Percentiles rank a stretch among this genome's conserved stretches.
Evolutionary conservation across 148 eudicot species (phyloP).

Genomic region (Euryodendron excelsum): DNA sequence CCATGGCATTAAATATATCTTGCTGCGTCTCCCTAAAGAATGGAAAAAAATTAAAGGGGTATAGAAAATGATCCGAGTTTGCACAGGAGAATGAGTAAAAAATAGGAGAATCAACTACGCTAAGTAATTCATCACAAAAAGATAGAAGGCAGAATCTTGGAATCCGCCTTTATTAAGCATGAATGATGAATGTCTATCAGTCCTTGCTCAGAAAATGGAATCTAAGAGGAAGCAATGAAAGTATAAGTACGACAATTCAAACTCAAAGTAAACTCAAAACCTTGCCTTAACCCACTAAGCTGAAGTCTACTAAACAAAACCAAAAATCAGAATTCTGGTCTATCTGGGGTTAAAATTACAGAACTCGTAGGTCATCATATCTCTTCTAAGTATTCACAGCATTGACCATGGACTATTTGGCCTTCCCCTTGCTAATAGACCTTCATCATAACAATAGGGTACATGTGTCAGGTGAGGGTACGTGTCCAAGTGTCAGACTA

Average conservation of each 20-base stretch:
- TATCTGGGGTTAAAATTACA: not conserved
- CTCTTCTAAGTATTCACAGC: too few relatives aligned
- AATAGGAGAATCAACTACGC: not conserved
- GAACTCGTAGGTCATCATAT: too few relatives aligned
- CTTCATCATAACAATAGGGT: too few relatives aligned
- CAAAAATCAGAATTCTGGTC: not conserved
- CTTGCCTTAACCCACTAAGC: not conserved
- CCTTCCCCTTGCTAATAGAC: too few relatives aligned
- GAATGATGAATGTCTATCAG: not conserved
- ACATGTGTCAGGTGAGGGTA: too few relatives aligned
- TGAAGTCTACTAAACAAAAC: slow-evolving; percentile 4
- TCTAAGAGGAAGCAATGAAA: not conserved
- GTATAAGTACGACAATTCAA: not conserved
- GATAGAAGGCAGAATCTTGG: not conserved
- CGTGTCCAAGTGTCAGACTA: too few relatives aligned
- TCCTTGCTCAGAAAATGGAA: not conserved
- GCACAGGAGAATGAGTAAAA: not conserved
- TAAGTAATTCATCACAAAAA: not conserved
- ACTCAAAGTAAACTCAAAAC: not conserved
- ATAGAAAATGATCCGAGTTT: not conserved
- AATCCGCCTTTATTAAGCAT: not conserved
- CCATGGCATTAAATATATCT: slow-evolving; percentile 88
- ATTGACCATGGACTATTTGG: too few relatives aligned
- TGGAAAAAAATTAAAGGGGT: slow-evolving; percentile 1
- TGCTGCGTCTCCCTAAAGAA: slow-evolving; percentile 65